phyloP scores from a whole-genome alignment of 345 rosid genomes.

The Arabidopsis suecica region DNA sequence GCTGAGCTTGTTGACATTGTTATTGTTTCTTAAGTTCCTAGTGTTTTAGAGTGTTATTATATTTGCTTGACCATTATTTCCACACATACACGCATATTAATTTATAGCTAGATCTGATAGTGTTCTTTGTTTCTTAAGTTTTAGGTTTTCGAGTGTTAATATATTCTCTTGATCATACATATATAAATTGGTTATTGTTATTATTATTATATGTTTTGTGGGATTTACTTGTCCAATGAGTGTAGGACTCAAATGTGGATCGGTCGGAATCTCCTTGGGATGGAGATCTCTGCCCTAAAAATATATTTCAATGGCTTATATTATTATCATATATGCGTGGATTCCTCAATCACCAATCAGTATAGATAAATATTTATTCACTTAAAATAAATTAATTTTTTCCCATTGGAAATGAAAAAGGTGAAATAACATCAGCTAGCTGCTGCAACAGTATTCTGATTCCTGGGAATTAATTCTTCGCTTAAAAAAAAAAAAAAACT shows the following conservation, averaged over 20 bases:
- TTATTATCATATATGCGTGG: not conserved
- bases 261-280: conserved; percentile 46
- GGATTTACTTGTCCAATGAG: conserved; percentile 32
- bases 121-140: conserved; percentile 11
- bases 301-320: conserved; percentile 2
- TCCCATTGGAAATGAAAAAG: conserved; percentile 46
- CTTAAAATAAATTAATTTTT: conserved; percentile 21
- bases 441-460: conserved; percentile 44
- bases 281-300: conserved; percentile 42
- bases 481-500: conserved; percentile 42
- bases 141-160: not conserved
- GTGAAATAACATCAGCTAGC: conserved; percentile 46
- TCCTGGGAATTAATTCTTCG: conserved; percentile 37
- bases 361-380: conserved; percentile 21
- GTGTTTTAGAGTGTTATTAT: conserved; percentile 8
- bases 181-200: not conserved
- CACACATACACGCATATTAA: not conserved
- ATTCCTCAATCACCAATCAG: conserved; percentile 29
- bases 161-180: not conserved
- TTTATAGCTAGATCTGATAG: not conserved
- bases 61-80: not conserved
- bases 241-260: conserved; percentile 42
- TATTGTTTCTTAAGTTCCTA: conserved; percentile 5
- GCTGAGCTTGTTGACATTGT: not conserved
- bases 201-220: conserved; percentile 1